Base-by-base conservation (phyloP, 1,284 basidiomycete genomes). In the Malassezia yamatoensis region DNA sequence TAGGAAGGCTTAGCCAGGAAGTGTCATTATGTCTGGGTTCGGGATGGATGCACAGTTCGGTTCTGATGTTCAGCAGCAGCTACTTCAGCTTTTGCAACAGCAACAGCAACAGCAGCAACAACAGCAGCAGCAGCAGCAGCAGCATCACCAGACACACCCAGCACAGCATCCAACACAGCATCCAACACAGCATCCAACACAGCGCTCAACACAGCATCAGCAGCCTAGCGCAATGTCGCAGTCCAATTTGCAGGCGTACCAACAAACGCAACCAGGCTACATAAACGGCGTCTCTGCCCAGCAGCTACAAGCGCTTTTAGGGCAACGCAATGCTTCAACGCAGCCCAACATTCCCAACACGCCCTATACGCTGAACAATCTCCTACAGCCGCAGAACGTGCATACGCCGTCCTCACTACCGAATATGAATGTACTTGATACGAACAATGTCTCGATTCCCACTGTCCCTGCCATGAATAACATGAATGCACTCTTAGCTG, bases 181-280 rank as follows among this genome's bases (percentile, higher is more conserved):
- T 29, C 45, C 58, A 34, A 64, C 66, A 35, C 60, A 61, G 15
- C 62, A 61, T 15, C 60, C 61, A 44, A 51, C 58, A 36, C 51
- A 48, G 24, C 51, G 48, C 45, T 49, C 56, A 50, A 45, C 60
- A 18, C 60, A 63, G 47, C 53, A 60, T 35, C 51, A 41, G n/a
- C 51, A 53, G 39, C 50, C 24, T 4, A 29, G 24, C 20, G 20
- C 20, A 39, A n/a, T n/a, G 3, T 8, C 38, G 3, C 38, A 39
- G 53, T 39, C 41, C 39, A 37, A 41, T 37, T 15, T 39, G 21
- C 36, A 33, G 29, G 15, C 41, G 13, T 49, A 43, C 21, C 32
- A 40, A 11, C 49, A 56, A 35, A 54, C 54, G 13, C 67, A 67
- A 29, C 46, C 53, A 32, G 57, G 56, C 18, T 64, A 61, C 48